Evolutionary conservation across 2,329 filamentous ascomycete genomes (phyloP), one percentile per base, ranked within the genome.

Genomic region (Colletotrichum cordylinicola): DNA sequence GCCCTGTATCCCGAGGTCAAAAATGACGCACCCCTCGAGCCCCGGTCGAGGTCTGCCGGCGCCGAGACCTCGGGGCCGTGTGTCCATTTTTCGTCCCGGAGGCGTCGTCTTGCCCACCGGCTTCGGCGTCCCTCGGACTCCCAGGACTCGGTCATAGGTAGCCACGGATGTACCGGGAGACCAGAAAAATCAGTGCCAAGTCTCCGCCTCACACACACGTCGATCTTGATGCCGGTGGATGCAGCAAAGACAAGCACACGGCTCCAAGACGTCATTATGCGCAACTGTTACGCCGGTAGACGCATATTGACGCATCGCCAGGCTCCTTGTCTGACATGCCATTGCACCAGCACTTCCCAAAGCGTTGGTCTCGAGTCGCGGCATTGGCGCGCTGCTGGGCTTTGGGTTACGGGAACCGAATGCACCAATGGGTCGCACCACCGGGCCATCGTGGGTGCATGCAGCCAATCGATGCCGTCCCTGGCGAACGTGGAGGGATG

Each of bases 261-360:
- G 43, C 70, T 60, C 56, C 37, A n/a, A 31, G 56, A 74, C 74
- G 74, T 76, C 74, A 76, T 74, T 21, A 52, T 74, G 70, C 70
- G 33, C 33, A 8, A 12, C 21, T 37, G 48, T 24, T 37, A 39
- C 24, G 43, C 27, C 35, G 43, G 29, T 31, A 39, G 67, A 55
- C 29, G 48, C 61, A 52, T 6, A 31, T 31, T 39, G 48, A 67
- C 61, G 35, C 67, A 60, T 70, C 48, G 10, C 55, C 43, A 52
- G 27, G 62, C 35, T 67, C 29, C 18, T 56, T 58, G 33, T 58
- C 56, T 48, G 48, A 48, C 58, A 70, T 29, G 31, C 39, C 15
- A 39, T 35, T 60, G 18, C 48, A 61, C 52, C 67, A 66, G 5
- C 21, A 62, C n/a, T 70, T 62, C 39, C 62, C 56, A 62, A 68